Evolutionary conservation across 2,329 filamentous ascomycete genomes (phyloP).

Genomic region (Ascomycota sp.): DNA sequence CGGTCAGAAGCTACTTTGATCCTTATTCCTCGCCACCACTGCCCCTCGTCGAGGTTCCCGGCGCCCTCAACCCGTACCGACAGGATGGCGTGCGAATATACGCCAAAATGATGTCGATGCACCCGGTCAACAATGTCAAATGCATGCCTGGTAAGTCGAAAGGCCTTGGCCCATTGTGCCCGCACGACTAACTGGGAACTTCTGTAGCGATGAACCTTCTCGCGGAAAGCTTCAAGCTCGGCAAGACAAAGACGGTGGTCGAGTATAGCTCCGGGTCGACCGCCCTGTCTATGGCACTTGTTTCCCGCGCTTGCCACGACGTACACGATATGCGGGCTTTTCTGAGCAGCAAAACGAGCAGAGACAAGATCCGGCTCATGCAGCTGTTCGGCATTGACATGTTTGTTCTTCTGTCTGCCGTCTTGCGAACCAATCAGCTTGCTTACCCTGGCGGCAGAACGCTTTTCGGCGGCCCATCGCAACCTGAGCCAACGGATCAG

Average conservation of each 20-base stretch:
- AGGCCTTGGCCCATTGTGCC: not conserved
- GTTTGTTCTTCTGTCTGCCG: conserved; percentile 9
- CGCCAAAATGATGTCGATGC: conserved; percentile 45
- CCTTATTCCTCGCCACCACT: conserved; percentile 35
- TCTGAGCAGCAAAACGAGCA: conserved; percentile 36
- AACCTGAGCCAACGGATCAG: conserved; percentile 31
- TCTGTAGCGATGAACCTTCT: conserved; percentile 28
- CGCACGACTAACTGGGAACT: not conserved
- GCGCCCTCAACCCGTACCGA: conserved; percentile 33
- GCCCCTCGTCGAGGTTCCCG: conserved; percentile 40
- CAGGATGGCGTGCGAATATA: conserved; percentile 40
- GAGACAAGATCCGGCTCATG: conserved; percentile 31
- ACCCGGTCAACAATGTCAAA: conserved; percentile 45
- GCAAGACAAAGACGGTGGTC: conserved; percentile 28
- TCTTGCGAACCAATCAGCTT: too few relatives aligned
- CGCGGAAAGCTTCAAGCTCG: conserved; percentile 4
- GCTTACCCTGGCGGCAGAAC: too few relatives aligned
- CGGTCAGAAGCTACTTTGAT: conserved; percentile 36
- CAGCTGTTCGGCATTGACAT: conserved; percentile 38
- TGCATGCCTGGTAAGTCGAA: conserved; percentile 29
- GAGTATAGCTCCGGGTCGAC: conserved; percentile 44
- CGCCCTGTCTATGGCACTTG: conserved; percentile 36
- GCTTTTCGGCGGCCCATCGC: conserved; percentile 36
- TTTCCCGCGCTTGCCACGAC: conserved; percentile 28
- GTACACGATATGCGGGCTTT: conserved; percentile 31